phyloP scores from a whole-genome alignment of 257 asterid species.

The Nicotiana obtusifolia region DNA sequence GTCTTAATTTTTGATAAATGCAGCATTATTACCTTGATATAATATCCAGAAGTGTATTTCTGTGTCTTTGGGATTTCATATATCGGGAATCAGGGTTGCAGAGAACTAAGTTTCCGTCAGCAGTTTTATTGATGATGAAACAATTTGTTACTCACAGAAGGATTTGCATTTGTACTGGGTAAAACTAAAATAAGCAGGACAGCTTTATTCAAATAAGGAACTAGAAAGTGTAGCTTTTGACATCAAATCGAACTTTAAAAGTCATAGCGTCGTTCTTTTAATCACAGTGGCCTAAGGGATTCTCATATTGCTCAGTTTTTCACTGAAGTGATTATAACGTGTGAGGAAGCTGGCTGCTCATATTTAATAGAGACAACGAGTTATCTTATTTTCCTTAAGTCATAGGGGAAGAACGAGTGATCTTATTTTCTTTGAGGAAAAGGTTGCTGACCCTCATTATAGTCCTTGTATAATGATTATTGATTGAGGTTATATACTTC shows the following conservation, averaged over 20 bases:
- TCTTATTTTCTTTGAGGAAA: background rate
- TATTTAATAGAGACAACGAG: background rate
- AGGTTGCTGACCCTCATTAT: background rate
- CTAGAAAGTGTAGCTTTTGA: background rate
- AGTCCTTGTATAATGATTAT: background rate
- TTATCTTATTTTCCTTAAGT: background rate
- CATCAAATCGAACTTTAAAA: background rate
- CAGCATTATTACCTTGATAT: background rate
- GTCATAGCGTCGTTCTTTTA: background rate
- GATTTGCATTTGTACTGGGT: background rate
- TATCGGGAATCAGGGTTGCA: background rate
- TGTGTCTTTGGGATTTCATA: background rate
- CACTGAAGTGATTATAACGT: background rate
- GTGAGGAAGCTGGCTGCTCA: background rate
- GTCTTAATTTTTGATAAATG: background rate
- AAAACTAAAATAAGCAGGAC: background rate
- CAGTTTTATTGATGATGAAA: background rate
- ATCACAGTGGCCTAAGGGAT: background rate
- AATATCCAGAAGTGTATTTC: background rate
- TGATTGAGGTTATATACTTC: background rate
- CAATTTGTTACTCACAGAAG: background rate
- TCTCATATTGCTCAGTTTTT: background rate
- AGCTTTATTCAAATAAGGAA: background rate
- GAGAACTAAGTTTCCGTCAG: background rate
- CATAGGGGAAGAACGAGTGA: background rate